These are phyloP conservation scores for Haematococcus lacustris DNA, from an alignment of 139 green algal species.

Conservation along the genomic window DNA sequence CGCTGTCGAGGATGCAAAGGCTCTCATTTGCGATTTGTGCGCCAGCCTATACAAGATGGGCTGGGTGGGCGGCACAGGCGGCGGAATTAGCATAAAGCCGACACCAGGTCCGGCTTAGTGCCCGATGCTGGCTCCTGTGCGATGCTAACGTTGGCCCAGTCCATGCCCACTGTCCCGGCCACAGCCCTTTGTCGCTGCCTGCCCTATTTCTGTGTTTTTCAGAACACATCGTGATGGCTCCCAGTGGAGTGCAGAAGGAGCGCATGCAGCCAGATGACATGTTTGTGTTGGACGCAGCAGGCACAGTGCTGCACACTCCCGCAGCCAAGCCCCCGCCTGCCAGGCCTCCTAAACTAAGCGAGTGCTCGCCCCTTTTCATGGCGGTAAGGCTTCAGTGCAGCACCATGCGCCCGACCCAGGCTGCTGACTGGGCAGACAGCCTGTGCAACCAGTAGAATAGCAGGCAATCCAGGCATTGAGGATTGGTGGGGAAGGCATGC, in stretches of 20 bases:
- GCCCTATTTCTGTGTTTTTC: no score
- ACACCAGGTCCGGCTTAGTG: no score
- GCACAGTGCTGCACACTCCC: slow-evolving; percentile 59
- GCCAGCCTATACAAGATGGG: slow-evolving; percentile 71
- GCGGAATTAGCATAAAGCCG: slow-evolving; percentile 78
- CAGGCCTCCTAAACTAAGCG: slow-evolving; percentile 83
- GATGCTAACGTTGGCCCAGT: no score
- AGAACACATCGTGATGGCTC: slow-evolving; percentile 75
- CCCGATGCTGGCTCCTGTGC: no score
- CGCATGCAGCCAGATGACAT: slow-evolving; percentile 88
- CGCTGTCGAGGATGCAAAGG: slow-evolving; percentile 61
- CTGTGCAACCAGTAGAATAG: no score
- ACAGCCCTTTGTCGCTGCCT: no score
- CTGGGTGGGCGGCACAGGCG: slow-evolving; percentile 73
- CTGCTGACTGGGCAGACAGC: no score
- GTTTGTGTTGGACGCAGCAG: slow-evolving; percentile 81
- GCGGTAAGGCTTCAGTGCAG: no score
- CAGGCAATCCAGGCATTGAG: no score
- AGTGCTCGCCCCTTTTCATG: slow-evolving; percentile 89
- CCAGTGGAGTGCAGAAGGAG: slow-evolving; percentile 91
- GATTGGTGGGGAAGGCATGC: no score
- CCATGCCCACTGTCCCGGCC: no score
- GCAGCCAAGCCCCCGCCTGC: slow-evolving; percentile 53
- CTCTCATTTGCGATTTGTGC: slow-evolving; percentile 78
- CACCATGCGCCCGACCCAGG: no score